Percentiles rank a stretch among this genome's conserved stretches.
These are phyloP conservation scores for Phaeolepiota aurea DNA, from an alignment of 768 basidiomycete species.

Conservation along the genomic window DNA sequence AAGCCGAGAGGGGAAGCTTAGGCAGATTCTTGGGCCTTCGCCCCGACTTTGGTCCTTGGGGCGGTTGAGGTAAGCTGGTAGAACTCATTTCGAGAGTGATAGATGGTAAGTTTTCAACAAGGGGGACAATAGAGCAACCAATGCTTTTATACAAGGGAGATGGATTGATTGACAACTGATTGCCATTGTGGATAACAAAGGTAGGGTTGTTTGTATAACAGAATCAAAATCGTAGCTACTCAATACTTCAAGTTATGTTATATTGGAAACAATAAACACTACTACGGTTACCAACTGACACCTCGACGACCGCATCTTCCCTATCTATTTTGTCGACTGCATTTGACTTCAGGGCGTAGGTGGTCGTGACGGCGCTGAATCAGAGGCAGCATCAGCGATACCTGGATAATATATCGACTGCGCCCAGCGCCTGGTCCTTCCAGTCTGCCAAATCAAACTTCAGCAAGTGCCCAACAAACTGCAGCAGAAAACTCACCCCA, in stretches of 20 bases:
- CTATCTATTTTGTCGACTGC: no score
- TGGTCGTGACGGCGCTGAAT: no score
- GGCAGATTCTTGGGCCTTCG: slow-evolving; percentile 65
- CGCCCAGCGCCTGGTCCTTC: slow-evolving; percentile 25
- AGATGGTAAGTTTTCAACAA: not conserved
- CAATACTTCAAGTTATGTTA: no score
- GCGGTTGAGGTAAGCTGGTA: slow-evolving; percentile 5
- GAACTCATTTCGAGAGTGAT: not conserved
- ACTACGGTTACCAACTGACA: no score
- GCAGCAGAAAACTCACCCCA: slow-evolving; percentile 13
- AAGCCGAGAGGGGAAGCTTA: slow-evolving; percentile 67
- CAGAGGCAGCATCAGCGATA: not conserved
- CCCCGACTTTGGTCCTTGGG: slow-evolving; percentile 17
- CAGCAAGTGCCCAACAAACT: not conserved
- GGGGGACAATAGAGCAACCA: not conserved
- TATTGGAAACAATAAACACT: no score
- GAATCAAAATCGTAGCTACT: not conserved
- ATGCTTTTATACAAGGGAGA: not conserved
- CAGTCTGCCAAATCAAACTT: slow-evolving; percentile 8
- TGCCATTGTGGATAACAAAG: not conserved
- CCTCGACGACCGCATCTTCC: no score
- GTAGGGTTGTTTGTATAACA: not conserved
- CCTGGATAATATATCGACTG: slow-evolving; percentile 19
- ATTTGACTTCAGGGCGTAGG: no score
- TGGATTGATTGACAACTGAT: not conserved